phyloP scores from a whole-genome alignment of 1,139 yeast species.

The Yamadazyma songkhlaensis region DNA sequence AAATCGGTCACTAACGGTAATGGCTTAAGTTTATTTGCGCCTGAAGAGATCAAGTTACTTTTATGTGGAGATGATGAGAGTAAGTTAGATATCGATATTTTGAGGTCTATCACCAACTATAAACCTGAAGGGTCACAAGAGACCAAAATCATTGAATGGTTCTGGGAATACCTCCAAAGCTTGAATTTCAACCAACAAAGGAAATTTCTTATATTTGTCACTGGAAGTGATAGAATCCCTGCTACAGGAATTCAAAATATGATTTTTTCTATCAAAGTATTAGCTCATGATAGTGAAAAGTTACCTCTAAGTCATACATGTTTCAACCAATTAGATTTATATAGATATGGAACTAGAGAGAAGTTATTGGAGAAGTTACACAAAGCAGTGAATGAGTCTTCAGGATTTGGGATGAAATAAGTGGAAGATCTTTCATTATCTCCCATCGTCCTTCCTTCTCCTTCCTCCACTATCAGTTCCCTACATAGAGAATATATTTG shows the following conservation, averaged over 20 bases:
- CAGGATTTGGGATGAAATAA: constrained; percentile 80
- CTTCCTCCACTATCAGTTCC: not conserved
- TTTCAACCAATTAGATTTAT: constrained; percentile 81
- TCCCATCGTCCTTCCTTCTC: not conserved
- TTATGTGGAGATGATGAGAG: constrained; percentile 74
- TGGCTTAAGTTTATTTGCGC: constrained; percentile 71
- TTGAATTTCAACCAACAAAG: constrained; percentile 52
- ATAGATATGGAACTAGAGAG: constrained; percentile 55
- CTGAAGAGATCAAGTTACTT: constrained; percentile 76
- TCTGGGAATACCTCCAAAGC: constrained; percentile 69
- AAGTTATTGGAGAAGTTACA: constrained; percentile 55
- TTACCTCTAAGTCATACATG: constrained; percentile 92
- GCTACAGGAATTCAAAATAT: constrained; percentile 85
- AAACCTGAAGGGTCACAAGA: constrained; percentile 30
- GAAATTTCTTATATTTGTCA: constrained; percentile 68
- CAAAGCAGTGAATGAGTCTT: constrained; percentile 71
- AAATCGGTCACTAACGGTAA: constrained; percentile 75
- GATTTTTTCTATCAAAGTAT: constrained; percentile 59
- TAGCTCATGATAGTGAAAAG: constrained; percentile 51
- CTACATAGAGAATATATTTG: not conserved
- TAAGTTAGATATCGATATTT: constrained; percentile 61
- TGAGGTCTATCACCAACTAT: constrained; percentile 64
- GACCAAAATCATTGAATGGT: constrained; percentile 60
- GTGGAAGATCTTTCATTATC: not conserved
- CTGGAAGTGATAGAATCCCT: constrained; percentile 90